phyloP scores from a whole-genome alignment of 345 rosid species.

The Arabidopsis thaliana region DNA sequence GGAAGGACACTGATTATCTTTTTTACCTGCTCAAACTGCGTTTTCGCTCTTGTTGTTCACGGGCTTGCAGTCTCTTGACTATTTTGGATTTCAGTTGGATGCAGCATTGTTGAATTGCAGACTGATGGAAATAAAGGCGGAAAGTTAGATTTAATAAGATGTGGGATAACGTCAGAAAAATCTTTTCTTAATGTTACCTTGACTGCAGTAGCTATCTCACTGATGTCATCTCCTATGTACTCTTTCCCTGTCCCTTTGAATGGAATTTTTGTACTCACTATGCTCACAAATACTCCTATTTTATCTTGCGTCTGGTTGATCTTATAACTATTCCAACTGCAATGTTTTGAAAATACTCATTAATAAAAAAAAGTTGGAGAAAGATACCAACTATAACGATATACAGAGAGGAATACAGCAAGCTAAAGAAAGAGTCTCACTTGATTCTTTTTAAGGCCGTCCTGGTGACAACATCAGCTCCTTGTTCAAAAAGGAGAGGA shows the following conservation, averaged over 20 bases:
- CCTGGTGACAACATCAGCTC: slow-evolving; percentile 96
- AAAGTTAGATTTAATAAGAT: slow-evolving; percentile 27
- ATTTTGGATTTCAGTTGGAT: slow-evolving; percentile 90
- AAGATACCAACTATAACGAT: slow-evolving; percentile 11
- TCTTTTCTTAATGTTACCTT: slow-evolving; percentile 55
- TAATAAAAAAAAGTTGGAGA: neutral
- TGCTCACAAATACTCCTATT: slow-evolving; percentile 92
- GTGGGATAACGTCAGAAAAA: neutral
- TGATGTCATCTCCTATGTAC: slow-evolving; percentile 95
- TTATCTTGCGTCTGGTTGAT: slow-evolving; percentile 90
- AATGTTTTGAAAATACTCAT: slow-evolving; percentile 13
- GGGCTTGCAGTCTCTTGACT: slow-evolving; percentile 79
- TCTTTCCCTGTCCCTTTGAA: slow-evolving; percentile 98
- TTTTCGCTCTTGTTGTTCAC: slow-evolving; percentile 93
- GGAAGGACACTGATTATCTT: slow-evolving; percentile 8
- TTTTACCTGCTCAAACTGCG: slow-evolving; percentile 83
- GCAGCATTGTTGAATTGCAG: slow-evolving; percentile 95
- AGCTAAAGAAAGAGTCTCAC: slow-evolving; percentile 51
- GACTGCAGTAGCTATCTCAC: slow-evolving; percentile 89
- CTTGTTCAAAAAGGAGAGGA: slow-evolving; percentile 98
- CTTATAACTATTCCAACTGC: slow-evolving; percentile 93
- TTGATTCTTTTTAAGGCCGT: slow-evolving; percentile 90
- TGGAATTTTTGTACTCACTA: slow-evolving; percentile 95
- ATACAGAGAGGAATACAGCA: neutral
- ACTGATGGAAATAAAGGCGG: slow-evolving; percentile 49